Base-by-base conservation (phyloP, 352 stramenopile species). In the Phytophthora cactorum region DNA sequence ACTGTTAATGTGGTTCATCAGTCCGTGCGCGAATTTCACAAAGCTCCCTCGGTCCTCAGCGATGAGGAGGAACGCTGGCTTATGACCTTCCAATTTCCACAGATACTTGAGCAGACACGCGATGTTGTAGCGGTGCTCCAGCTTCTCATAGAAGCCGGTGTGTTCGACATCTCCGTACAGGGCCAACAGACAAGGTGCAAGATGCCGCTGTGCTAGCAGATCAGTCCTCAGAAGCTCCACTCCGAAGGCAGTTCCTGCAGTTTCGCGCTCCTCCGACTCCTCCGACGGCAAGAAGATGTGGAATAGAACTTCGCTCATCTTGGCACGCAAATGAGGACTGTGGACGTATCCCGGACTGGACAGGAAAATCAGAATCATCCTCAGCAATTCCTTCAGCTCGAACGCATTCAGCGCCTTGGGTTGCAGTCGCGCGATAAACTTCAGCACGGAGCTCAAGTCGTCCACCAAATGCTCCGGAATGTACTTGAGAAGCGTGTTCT, bases 1-100 rank as follows among this genome's bases (percentile, higher is more conserved):
- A 36, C 91, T 85, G 71, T 99, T 99, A 63, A 98, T 99, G 76
- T 99, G 97, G 77, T 99, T 99, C 74, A 99, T 98, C 63, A 99
- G 90, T 14, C 97, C 97, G 68, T 99, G 98, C 7, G 97, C 96
- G 82, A 99, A 99, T 66, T 97, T 98, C 59, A 99, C 93, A 67
- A 99, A 99, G 41, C 81, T 95, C 12, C 90, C 77, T 63, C 92
- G 85, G 67, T 98, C 93, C 63, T 93, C 79, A 4, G 96, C 92
- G 65, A 99, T 99, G 28, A 81, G 70, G 44, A 93, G 78, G 70
- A 99, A 99, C 5, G 97, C 96, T 9, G 89, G 67, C 63, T 98
- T 97, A 79, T 99, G 97, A 27, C 95, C 93, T 14, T 88, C 80
- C 36, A 94, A 89, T 62, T 97, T 96, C 97, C 97, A 99, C 27